Percentiles rank a stretch among this genome's conserved stretches.
Conservation (phyloP, 805 yeast species). For the Wickerhamiella vanderwaltii region DNA sequence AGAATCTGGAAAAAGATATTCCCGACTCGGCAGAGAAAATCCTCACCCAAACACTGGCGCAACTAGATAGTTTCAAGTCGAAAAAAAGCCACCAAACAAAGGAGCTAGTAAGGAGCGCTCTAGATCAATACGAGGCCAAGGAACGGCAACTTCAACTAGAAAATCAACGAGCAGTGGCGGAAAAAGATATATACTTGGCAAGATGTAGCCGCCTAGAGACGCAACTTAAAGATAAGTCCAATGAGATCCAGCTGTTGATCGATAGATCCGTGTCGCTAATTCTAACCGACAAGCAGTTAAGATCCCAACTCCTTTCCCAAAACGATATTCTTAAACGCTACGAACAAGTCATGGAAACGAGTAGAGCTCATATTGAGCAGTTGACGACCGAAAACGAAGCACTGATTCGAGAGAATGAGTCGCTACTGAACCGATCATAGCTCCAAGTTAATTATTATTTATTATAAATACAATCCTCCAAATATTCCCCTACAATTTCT, state of each 20-base stretch:
- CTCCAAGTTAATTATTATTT: background rate
- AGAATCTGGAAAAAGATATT: slow-evolving; percentile 11
- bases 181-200: slow-evolving; percentile 7
- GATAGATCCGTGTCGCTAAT: slow-evolving; percentile 10
- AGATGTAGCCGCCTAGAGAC: background rate
- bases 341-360: slow-evolving; percentile 8
- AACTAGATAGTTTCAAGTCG: slow-evolving; percentile 11
- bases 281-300: slow-evolving; percentile 10
- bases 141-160: slow-evolving; percentile 11
- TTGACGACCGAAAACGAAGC: slow-evolving; percentile 6
- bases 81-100: slow-evolving; percentile 10
- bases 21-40: slow-evolving; percentile 13
- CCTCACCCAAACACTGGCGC: slow-evolving; percentile 10
- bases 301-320: slow-evolving; percentile 9
- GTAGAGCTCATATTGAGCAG: slow-evolving; percentile 7
- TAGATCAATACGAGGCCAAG: slow-evolving; percentile 14
- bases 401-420: slow-evolving; percentile 2
- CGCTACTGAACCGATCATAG: background rate
- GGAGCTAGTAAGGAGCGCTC: slow-evolving; percentile 11
- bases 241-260: slow-evolving; percentile 10
- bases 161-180: background rate
- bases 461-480: background rate
- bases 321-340: slow-evolving; percentile 8
- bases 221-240: background rate
- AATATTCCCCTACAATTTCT: slow-evolving; percentile 4